Conservation (phyloP, 116 monocot genomes). For the Cymodocea nodosa region DNA sequence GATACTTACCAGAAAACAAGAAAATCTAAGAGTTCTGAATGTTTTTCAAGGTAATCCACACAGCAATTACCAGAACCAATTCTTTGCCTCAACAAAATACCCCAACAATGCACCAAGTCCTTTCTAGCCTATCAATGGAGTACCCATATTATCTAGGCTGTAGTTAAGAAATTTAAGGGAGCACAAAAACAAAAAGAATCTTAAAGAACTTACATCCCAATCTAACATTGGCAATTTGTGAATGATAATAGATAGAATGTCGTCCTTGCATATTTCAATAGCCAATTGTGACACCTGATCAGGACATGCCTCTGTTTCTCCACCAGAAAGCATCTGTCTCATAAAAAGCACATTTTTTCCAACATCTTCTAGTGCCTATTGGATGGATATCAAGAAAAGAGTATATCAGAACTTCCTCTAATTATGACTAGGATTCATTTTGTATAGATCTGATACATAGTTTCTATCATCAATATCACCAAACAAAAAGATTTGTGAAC, state of each 20-base stretch:
- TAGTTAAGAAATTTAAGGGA: background rate
- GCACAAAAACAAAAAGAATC: background rate
- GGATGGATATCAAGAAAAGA: conserved; percentile 3
- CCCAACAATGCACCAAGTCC: conserved; percentile 84
- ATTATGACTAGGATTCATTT: background rate
- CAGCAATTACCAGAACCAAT: conserved; percentile 56
- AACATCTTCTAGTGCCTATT: conserved; percentile 89
- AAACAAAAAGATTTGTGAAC: too few relatives aligned
- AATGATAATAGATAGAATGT: conserved; percentile 74
- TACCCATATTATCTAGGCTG: background rate
- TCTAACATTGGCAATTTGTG: conserved; percentile 79
- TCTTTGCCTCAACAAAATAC: conserved; percentile 67
- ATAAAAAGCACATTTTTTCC: conserved; percentile 64
- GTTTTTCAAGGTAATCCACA: conserved; percentile 75
- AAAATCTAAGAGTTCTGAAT: conserved; percentile 86
- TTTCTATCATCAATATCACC: background rate
- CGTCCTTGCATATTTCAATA: conserved; percentile 94
- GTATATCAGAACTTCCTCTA: background rate
- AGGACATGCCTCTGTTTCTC: conserved; percentile 64
- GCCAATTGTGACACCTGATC: conserved; percentile 59
- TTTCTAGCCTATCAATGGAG: conserved; percentile 68
- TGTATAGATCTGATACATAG: background rate
- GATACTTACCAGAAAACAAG: conserved; percentile 78
- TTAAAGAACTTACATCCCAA: conserved; percentile 67
- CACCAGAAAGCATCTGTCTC: conserved; percentile 73